Base-by-base conservation (phyloP, 2,329 filamentous ascomycete genomes). In the Massarina eburnea region DNA sequence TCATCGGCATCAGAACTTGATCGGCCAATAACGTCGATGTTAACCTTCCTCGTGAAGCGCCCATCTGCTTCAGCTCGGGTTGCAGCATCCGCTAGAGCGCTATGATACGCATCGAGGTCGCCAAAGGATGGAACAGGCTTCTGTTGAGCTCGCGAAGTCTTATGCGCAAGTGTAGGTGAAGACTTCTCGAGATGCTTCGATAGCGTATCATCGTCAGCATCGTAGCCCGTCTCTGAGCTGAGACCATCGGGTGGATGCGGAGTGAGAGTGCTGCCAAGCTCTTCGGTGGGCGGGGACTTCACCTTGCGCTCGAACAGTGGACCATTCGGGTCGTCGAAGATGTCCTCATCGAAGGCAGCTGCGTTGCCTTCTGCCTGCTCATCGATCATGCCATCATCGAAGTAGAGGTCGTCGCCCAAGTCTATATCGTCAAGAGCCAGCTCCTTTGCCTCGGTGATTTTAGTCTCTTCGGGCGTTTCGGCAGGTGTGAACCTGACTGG, bases 61-160 rank as follows among this genome's bases (percentile, higher is more conserved):
- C 89, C 89, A 29, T 85, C 85, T 1, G 83, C 83, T 18, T 84
- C 86, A 5, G 91, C 90, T 62, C 86, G 80, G 50, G 86, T 85
- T 8, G 90, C 87, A 6, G 91, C 92, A 37, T 88, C 85, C 1
- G 89, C 90, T 4, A 97, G 77, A 1, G 91, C 90, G 41, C 86
- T 86, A 63, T 96, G 91, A 60, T 96, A 92, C 1, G 83, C 86
- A 33, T 83, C 83, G 17, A 88, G 73, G 45, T 80, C 83, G 27
- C 78, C 75, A 42, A 64, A 63, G 21, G 57, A 56, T 18, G 63
- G 57, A 17, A 56, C 46, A 3, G 61, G 49, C 61, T 29, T 73
- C 66, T 60, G 58, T 19, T 66, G 61, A 3, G 52, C 58, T 56
- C 61, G 56, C 46, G 59, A 69, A 33, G 59, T 55, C 53, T 81